Evolutionary conservation across 257 asterid species (phyloP).

Genomic region (Fraxinus quadrangulata): DNA sequence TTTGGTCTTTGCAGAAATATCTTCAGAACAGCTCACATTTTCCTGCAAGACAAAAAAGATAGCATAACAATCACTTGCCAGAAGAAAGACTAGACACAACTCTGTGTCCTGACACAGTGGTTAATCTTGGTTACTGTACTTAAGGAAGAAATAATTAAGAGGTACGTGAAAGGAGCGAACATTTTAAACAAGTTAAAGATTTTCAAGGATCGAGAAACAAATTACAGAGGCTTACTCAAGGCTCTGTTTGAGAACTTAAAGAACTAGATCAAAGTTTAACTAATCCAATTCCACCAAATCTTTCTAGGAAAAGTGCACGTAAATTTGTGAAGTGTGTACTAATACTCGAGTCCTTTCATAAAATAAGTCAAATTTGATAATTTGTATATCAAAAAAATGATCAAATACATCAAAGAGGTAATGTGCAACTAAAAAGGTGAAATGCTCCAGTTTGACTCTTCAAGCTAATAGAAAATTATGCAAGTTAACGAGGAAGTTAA

Average conservation of each 20-base stretch:
- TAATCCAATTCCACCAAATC: constrained; percentile 12
- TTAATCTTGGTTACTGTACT: neutral
- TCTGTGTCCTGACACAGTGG: neutral
- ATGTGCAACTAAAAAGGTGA: constrained; percentile 3
- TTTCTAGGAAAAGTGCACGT: constrained; percentile 2
- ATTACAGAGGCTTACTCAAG: neutral
- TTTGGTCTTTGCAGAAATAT: constrained; percentile 91
- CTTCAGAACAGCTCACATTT: constrained; percentile 83
- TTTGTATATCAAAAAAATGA: neutral
- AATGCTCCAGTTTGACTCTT: constrained; percentile 2
- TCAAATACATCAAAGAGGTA: constrained; percentile 9
- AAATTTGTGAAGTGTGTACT: constrained; percentile 1
- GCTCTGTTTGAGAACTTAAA: neutral
- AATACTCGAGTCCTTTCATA: neutral
- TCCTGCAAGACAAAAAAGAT: constrained; percentile 54
- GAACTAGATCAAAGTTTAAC: neutral
- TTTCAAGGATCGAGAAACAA: constrained; percentile 4
- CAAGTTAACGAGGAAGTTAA: constrained; percentile 5
- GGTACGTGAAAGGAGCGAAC: constrained; percentile 2
- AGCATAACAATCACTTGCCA: constrained; percentile 14
- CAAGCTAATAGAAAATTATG: constrained; percentile 7
- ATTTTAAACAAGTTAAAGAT: constrained; percentile 14
- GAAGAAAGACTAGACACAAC: constrained; percentile 15
- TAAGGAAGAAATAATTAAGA: neutral
- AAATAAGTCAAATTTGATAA: neutral